phyloP scores from a whole-genome alignment of 2,329 filamentous ascomycete species.

The Apiospora hydei region DNA sequence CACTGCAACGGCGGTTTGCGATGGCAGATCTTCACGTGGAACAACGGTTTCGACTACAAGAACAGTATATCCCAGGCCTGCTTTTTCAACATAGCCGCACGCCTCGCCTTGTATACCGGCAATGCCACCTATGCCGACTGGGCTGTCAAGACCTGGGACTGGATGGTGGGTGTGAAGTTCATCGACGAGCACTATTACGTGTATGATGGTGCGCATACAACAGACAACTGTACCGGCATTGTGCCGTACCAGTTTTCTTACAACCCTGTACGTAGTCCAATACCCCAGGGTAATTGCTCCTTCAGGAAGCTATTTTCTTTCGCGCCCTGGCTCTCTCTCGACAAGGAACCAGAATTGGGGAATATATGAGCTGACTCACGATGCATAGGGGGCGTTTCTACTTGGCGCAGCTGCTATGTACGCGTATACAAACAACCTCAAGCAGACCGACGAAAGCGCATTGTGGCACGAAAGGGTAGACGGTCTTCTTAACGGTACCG shows the following conservation, averaged over 20 bases:
- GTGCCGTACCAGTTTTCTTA: conserved; percentile 73
- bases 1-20: conserved; percentile 78
- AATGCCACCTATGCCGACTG: conserved; percentile 80
- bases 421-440: conserved; percentile 59
- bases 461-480: conserved; percentile 66
- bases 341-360: not conserved
- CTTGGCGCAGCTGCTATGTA: conserved; percentile 74
- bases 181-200: conserved; percentile 67
- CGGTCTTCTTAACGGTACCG: conserved; percentile 60
- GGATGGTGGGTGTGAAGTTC: conserved; percentile 65
- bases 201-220: conserved; percentile 67
- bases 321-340: too few species aligned
- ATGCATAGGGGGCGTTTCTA: conserved; percentile 63
- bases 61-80: conserved; percentile 69
- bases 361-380: not conserved
- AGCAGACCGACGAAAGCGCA: conserved; percentile 42
- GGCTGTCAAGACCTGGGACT: conserved; percentile 77
- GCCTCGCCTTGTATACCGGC: conserved; percentile 78
- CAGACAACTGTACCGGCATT: conserved; percentile 63
- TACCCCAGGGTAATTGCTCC: not conserved
- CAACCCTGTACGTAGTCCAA: conserved; percentile 52
- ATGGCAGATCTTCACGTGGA: conserved; percentile 87
- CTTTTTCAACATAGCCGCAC: conserved; percentile 69
- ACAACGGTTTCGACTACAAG: conserved; percentile 82
- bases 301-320: not conserved